Conservation (phyloP, 805 yeast genomes). For the Cyberlindnera amylophila region DNA sequence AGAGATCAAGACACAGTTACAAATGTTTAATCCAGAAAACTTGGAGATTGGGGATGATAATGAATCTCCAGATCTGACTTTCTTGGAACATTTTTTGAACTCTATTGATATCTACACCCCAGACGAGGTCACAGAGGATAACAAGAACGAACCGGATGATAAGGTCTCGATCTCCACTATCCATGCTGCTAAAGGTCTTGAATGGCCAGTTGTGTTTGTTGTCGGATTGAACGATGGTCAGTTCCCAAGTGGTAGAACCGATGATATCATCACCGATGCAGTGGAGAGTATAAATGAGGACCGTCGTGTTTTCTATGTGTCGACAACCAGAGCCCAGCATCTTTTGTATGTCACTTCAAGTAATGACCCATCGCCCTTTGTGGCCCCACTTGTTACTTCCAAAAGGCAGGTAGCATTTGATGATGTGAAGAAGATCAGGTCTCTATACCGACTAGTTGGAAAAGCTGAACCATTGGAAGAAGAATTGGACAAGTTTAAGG, state of each 20-base stretch:
- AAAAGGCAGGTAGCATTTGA: conserved; percentile 3
- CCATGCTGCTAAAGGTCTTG: conserved; percentile 91
- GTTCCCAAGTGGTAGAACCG: conserved; percentile 52
- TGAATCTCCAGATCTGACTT: conserved; percentile 11
- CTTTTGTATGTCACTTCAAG: conserved; percentile 41
- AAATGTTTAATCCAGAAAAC: conserved; percentile 24
- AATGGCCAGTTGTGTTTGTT: conserved; percentile 90
- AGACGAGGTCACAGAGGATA: conserved; percentile 21
- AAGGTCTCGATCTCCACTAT: conserved; percentile 69
- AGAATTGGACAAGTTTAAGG: neutral
- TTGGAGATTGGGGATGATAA: conserved; percentile 15
- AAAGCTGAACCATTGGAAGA: neutral
- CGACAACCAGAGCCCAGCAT: conserved; percentile 75
- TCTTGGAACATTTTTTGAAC: conserved; percentile 32
- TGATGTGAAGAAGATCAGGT: neutral
- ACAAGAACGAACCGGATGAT: conserved; percentile 21
- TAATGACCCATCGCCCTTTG: conserved; percentile 8
- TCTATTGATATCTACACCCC: conserved; percentile 35
- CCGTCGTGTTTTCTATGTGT: conserved; percentile 81
- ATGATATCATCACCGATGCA: conserved; percentile 12
- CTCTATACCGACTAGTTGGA: conserved; percentile 7
- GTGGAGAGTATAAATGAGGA: conserved; percentile 59
- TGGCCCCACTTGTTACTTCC: conserved; percentile 11
- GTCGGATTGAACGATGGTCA: conserved; percentile 67
- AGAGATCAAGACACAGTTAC: conserved; percentile 38